These are phyloP conservation scores for Gossypium stocksii DNA, from an alignment of 345 rosid genomes.

Conservation along the genomic window DNA sequence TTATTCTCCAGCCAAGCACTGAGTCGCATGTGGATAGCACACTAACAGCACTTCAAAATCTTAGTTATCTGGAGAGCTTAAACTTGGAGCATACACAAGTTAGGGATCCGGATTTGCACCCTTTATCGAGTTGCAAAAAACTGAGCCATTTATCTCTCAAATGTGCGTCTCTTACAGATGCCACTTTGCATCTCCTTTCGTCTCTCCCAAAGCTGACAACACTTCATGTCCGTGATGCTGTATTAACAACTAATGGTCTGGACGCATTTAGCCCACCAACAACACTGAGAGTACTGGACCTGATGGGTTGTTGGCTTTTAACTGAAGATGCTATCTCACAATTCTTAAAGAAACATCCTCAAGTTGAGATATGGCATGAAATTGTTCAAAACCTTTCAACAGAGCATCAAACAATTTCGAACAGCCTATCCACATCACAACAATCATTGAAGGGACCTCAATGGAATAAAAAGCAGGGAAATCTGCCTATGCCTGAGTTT, in stretches of 20 bases:
- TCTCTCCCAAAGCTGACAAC: constrained; percentile 50
- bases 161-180: constrained; percentile 66
- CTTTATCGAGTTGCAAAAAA: constrained; percentile 42
- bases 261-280: constrained; percentile 50
- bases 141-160: constrained; percentile 54
- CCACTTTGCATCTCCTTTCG: constrained; percentile 48
- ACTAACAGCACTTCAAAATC: constrained; percentile 46
- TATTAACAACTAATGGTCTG: constrained; percentile 62
- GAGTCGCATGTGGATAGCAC: constrained; percentile 35
- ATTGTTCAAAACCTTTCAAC: constrained; percentile 21
- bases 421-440: constrained; percentile 25
- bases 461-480: constrained; percentile 20
- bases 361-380: constrained; percentile 57
- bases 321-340: constrained; percentile 40
- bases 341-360: constrained; percentile 50
- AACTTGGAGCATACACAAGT: constrained; percentile 64
- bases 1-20: constrained; percentile 31
- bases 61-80: constrained; percentile 46
- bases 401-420: constrained; percentile 23
- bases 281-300: constrained; percentile 51
- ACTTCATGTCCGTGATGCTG: constrained; percentile 58
- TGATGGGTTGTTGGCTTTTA: constrained; percentile 92
- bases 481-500: constrained; percentile 26
- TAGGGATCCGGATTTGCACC: constrained; percentile 48
- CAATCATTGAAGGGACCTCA: constrained; percentile 17